Base-by-base conservation (phyloP, 768 basidiomycete species). In the Tubosaeta sp. region DNA sequence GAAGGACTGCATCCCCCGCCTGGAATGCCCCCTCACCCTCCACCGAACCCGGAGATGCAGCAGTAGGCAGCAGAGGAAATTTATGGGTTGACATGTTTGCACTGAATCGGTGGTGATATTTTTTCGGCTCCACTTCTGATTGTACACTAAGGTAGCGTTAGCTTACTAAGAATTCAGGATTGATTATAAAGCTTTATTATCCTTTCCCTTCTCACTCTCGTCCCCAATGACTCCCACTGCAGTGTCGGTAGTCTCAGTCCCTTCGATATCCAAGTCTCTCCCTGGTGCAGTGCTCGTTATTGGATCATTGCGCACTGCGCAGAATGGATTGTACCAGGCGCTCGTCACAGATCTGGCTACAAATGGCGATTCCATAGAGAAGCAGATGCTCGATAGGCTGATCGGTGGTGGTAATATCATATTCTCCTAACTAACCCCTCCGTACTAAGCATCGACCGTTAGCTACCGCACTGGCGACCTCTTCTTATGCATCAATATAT, bases 301-400 rank as follows among this genome's bases (percentile, higher is more conserved):
- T 56, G 89, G 91, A 50, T 91, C 91, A 8, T 80, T 85, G 17
- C 72, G 78, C 4, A 88, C 90, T 0, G 91, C 91, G 4, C 78
- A 82, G 65, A 82, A 91, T 63, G 92, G 91, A 31, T 79, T 76
- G 65, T 92, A 91, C 65, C 89, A 92, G 66, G 68, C 78, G 1
- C 71, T 90, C 55, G 76, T 91, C 47, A 76, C 81, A 7, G 73
- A 76, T 57, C 71, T 91, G 52, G 80, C 82, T 67, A 68, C 68
- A 52, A 75, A 74, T 22, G 55, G 59, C 17, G 69, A 77, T 55
- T 62, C 71, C 32, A 83, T 91, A 29, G 90, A 94, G 60, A 85
- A 79, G 62, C 84, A 91, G 64, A 82, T 94, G 74, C 71, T 93
- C 27, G 91, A 95, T 67, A 77, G 92, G 54, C 71, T 95, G 55